Evolutionary conservation across 805 yeast genomes (phyloP), one percentile per base, ranked within the genome.

Genomic region (Wickerhamomyces rabaulensis): DNA sequence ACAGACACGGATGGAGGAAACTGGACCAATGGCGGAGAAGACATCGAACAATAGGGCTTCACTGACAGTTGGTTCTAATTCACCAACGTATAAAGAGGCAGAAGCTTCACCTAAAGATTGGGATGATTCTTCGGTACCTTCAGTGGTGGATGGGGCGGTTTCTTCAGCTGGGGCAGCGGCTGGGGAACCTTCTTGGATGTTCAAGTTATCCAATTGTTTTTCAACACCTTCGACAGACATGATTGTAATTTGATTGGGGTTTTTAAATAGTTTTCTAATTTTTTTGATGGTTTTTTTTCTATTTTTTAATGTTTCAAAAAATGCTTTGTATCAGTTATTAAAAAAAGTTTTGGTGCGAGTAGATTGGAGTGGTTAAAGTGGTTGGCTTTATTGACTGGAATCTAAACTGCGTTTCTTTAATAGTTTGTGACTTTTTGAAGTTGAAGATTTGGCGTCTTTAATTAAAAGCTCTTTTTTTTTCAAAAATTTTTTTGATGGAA

Each of bases 31-130:
- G 65, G 87, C 90, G 55, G 95, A 87, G 77, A 94, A 94, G 62
- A 91, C 76, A 76, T 94, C 99, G 67, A 87, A 94, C 65, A 94
- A 81, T 61, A 85, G 78, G 52, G 98, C 96, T 78, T 94, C 99
- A 60, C 89, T 87, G 60, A 94, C 96, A 40, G 86, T 69, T 54
- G 91, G 87, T 70, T 88, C 95, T 62, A 94, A 82, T 75, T 94
- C 99, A 65, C 99, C 98, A 65, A 94, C 98, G 73, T 94, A 94
- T 61, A 94, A 82, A 41, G 97, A 89, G 54, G 94, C 94, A 51
- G 85, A 74, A 51, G 78, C 70, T 62, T 78, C 84, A 46, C 80
- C 73, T 53, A 76, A 74, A 47, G 61, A 61, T 41, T 69, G 65
- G 46, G 70, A 62, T 6, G 66, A 59, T 45, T 57, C 61, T 38